Conservation (phyloP, 2,329 filamentous ascomycete species). For the Neofusicoccum umdonicola region DNA sequence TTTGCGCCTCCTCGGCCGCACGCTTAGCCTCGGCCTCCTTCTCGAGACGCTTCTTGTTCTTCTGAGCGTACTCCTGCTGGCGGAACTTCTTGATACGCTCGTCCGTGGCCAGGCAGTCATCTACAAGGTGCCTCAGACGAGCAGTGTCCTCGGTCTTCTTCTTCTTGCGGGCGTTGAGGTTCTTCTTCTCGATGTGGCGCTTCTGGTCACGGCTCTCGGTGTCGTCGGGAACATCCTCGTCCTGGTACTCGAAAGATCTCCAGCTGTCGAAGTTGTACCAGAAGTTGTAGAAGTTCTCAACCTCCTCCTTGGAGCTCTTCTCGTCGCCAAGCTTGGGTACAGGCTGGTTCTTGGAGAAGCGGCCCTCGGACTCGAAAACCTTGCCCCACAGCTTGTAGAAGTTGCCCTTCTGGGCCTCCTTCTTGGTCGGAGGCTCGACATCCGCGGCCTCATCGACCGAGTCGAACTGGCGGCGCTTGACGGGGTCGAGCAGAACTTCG, state of each 20-base stretch:
- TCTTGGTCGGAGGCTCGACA: slow-evolving; percentile 89
- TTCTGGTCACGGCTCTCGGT: slow-evolving; percentile 99
- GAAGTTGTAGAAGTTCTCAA: slow-evolving; percentile 98
- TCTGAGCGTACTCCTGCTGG: slow-evolving; percentile 84
- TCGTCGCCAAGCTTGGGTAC: slow-evolving; percentile 84
- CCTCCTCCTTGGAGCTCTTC: slow-evolving; percentile 80
- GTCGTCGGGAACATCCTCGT: slow-evolving; percentile 98
- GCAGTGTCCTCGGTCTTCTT: slow-evolving; percentile 98
- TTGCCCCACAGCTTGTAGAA: slow-evolving; percentile 93
- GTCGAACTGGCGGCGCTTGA: slow-evolving; percentile 92
- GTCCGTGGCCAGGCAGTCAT: slow-evolving; percentile 79
- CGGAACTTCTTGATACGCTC: slow-evolving; percentile 98
- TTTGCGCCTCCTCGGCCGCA: slow-evolving; percentile 77
- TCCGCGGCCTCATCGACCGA: slow-evolving; percentile 94
- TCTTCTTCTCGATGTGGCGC: slow-evolving; percentile 97
- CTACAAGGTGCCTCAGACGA: slow-evolving; percentile 84
- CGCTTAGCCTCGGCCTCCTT: slow-evolving; percentile 90
- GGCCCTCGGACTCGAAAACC: slow-evolving; percentile 86
- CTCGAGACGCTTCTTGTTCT: slow-evolving; percentile 92
- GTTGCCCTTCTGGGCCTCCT: slow-evolving; percentile 79
- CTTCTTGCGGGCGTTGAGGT: slow-evolving; percentile 96
- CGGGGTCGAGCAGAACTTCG: slow-evolving; percentile 87
- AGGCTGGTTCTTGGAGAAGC: slow-evolving; percentile 88
- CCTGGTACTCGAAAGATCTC: slow-evolving; percentile 95
- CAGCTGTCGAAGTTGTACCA: slow-evolving; percentile 99